A percentile compares a stretch with the other conserved stretches of the same genome.
Conservation (phyloP, 495 filamentous ascomycete species). For the Xylaria palmicola region DNA sequence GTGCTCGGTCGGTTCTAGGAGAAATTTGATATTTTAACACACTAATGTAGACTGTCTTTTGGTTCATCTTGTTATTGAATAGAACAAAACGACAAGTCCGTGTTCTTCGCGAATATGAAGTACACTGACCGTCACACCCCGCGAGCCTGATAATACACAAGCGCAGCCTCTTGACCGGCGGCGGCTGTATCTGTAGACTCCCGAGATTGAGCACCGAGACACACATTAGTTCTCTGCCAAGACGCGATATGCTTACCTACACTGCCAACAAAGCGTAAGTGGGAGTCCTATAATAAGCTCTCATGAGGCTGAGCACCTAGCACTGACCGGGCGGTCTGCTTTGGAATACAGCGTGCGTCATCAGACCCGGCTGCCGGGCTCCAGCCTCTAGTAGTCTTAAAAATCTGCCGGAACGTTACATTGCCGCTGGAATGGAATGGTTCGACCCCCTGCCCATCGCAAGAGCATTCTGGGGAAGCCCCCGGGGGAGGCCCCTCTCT, state of each 20-base stretch:
- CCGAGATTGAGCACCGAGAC: neutral
- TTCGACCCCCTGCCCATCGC: neutral
- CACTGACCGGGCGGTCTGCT: neutral
- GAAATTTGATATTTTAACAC: too few relatives aligned
- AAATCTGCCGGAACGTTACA: neutral
- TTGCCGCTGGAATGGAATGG: neutral
- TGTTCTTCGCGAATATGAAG: too few relatives aligned
- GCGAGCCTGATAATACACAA: too few relatives aligned
- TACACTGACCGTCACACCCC: too few relatives aligned
- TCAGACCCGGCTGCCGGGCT: neutral
- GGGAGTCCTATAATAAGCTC: conserved; percentile 4
- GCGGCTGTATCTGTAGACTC: too few relatives aligned
- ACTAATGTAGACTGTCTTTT: too few relatives aligned
- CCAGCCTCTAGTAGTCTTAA: neutral
- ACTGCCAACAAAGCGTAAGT: neutral
- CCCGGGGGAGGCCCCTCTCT: too few relatives aligned
- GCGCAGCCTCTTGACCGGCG: too few relatives aligned
- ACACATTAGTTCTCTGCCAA: conserved; percentile 11
- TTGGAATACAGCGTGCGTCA: neutral
- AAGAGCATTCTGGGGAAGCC: neutral
- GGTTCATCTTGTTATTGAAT: too few relatives aligned
- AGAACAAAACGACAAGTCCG: too few relatives aligned
- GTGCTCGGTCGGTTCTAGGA: neutral
- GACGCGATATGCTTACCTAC: conserved; percentile 1
- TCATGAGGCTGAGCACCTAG: conserved; percentile 5